phyloP scores from a whole-genome alignment of 371 early-diverging fungal genomes.

The Mycotypha africana region DNA sequence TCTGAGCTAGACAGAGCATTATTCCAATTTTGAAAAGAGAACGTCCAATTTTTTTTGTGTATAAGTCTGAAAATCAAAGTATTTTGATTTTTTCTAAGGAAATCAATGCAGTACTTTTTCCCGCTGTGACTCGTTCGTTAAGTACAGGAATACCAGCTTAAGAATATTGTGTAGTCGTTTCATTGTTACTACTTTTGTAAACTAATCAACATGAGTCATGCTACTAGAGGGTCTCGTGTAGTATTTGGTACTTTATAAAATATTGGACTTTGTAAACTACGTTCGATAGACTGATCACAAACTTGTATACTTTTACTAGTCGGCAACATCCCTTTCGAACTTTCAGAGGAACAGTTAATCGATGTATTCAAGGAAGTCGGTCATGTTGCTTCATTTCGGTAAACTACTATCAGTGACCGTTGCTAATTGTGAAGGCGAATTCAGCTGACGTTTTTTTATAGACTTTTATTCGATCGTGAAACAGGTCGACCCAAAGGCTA shows the following conservation, averaged over 20 bases:
- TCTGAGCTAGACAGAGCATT: no score
- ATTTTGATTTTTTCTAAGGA: no score
- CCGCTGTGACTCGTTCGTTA: no score
- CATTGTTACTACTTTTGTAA: no score
- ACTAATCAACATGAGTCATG: conserved; percentile 38
- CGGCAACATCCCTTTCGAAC: conserved; percentile 83
- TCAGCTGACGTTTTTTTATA: conserved; percentile 12
- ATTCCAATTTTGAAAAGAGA: no score
- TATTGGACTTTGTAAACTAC: not conserved
- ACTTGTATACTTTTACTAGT: no score
- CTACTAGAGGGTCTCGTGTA: conserved; percentile 48
- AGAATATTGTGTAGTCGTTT: no score
- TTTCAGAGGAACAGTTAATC: conserved; percentile 84
- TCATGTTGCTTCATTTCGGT: conserved; percentile 75
- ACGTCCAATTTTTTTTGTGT: no score
- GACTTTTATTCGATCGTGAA: conserved; percentile 82
- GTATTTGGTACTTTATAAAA: conserved; percentile 43
- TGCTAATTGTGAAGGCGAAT: no score
- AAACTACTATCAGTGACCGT: conserved; percentile 5
- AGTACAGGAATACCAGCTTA: no score
- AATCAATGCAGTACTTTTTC: no score
- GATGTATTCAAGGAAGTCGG: conserved; percentile 90
- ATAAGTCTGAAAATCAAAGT: no score
- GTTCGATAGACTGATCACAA: not conserved
- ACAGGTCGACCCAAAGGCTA: conserved; percentile 89